Evolutionary conservation across 345 rosid species (phyloP), one percentile per base, ranked within the genome.

Genomic region (Durio zibethinus): DNA sequence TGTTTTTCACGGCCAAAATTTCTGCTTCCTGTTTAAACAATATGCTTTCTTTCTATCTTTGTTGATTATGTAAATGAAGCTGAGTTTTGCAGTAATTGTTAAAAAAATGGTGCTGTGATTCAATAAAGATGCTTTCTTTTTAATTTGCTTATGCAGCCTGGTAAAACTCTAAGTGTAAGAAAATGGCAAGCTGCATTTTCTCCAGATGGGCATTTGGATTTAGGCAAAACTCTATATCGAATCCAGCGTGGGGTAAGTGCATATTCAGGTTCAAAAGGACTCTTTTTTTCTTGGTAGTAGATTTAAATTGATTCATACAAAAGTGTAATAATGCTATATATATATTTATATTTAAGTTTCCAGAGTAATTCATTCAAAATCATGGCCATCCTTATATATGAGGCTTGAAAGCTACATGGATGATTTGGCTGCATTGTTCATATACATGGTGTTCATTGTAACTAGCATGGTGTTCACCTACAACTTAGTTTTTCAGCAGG

Each of bases 141-240:
- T 29, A 33, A 27, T 72, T 7, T 76, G 71, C 62, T 76, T 69
- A 27, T 82, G 83, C 88, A 96, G 99, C 92, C 97, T 77, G 98
- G 99, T 82, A 96, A 88, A 86, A 96, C 99, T 18, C 77, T 96
- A 45, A 96, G 99, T 81, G 84, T 75, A 15, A 93, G 97, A 83
- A 96, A 90, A 89, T 96, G 99, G 99, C 94, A 91, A 0, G 90
- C 93, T 73, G 97, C 97, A 38, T 91, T 93, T 88, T 82, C 92
- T 77, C 81, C 84, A 29, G 97, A 93, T 73, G 98, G 98, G 12
- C 70, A 77, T 38, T 88, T 96, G 35, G 97, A 96, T 85, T 87
- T 93, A 50, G 85, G 93, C 84, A 93, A 94, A 81, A 91, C 94
- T 63, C 88, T 96, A 33, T 73, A 77, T 59, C 87, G 99, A 85